Evolutionary conservation across 306 rosid genomes (phyloP), one percentile per base, ranked within the genome.

Genomic region (Vicia villosa): DNA sequence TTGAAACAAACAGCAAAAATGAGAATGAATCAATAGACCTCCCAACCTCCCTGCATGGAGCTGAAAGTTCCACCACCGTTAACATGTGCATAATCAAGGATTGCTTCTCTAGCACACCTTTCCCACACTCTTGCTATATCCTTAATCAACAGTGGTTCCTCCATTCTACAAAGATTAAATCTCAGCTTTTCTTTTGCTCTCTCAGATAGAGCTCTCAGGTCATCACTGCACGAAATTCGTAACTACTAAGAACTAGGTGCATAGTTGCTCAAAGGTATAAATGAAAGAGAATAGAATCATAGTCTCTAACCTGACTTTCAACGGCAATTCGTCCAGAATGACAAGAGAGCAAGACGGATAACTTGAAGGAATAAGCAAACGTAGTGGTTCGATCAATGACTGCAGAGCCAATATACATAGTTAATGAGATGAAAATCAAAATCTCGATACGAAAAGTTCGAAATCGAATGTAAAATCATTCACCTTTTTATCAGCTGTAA

Each of bases 1-100:
- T 10, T 15, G 9, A n/a, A 46, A 13, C 49, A 13, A 14, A 14
- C 49, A 14, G 17, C n/a, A 43, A 5, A 43, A 43, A 43, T 17
- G 26, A 50, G 57, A 50, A 50, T 20, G 32, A 30, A 15, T 32
- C 26, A 38, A 16, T 26, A 60, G 6, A 0, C 46, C 43, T 85
- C 80, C 87, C 83, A 85, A 1, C 19, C 70, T 65, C 89, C 89
- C 43, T 78, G 65, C 55, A 22, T 78, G 10, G 89, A 77, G 80
- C 81, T 80, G 61, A 86, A 77, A 57, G 65, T 84, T 51, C 86
- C 91, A 52, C 87, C 91, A 15, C 95, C 87, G 55, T 17, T n/a
- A 20, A 37, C 34, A 20, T 43, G 20, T 17, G 83, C 89, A 72
- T 70, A 66, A 52, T 88, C 89, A 24, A 41, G 16, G 26, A 86